A percentile compares a stretch with the other conserved stretches of the same genome.
Conservation (phyloP, 2,329 filamentous ascomycete genomes). For the Venturia pyrina region DNA sequence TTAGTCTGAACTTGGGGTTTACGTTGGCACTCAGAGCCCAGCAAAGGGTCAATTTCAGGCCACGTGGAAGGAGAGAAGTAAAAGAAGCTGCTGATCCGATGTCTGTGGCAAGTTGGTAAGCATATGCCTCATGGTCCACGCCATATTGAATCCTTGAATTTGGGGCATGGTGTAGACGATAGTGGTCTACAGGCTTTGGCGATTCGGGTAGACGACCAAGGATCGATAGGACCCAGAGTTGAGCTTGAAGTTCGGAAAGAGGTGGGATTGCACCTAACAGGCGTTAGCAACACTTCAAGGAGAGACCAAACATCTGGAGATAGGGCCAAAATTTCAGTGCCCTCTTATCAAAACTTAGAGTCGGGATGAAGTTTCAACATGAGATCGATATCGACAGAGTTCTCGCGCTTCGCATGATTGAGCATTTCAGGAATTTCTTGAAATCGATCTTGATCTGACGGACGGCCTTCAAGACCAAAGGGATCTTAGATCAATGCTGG, state of each 20-base stretch:
- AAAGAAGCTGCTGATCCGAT: slow-evolving; percentile 35
- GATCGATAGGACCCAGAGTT: slow-evolving; percentile 37
- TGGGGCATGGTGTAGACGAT: slow-evolving; percentile 28
- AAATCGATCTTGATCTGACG: too few relatives aligned
- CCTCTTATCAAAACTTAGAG: too few relatives aligned
- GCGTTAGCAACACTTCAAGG: slow-evolving; percentile 14
- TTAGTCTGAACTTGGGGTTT: slow-evolving; percentile 5
- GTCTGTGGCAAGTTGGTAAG: slow-evolving; percentile 40
- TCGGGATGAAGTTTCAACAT: too few relatives aligned
- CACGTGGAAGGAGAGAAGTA: not conserved
- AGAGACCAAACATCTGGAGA: too few relatives aligned
- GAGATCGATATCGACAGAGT: too few relatives aligned
- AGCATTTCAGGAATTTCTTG: too few relatives aligned
- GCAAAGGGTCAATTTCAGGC: not conserved
- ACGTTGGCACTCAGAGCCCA: slow-evolving; percentile 9
- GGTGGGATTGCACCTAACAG: slow-evolving; percentile 37
- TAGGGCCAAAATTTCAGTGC: too few relatives aligned
- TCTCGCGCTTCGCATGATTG: too few relatives aligned
- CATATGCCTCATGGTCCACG: slow-evolving; percentile 41
- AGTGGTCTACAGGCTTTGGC: slow-evolving; percentile 30
- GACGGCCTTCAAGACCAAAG: too few relatives aligned
- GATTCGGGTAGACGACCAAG: slow-evolving; percentile 17
- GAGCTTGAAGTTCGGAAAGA: slow-evolving; percentile 39
- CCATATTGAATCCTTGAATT: slow-evolving; percentile 29
- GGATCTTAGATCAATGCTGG: too few relatives aligned